Evolutionary conservation across 345 rosid genomes (phyloP).

Genomic region (Limnanthes douglasii): DNA sequence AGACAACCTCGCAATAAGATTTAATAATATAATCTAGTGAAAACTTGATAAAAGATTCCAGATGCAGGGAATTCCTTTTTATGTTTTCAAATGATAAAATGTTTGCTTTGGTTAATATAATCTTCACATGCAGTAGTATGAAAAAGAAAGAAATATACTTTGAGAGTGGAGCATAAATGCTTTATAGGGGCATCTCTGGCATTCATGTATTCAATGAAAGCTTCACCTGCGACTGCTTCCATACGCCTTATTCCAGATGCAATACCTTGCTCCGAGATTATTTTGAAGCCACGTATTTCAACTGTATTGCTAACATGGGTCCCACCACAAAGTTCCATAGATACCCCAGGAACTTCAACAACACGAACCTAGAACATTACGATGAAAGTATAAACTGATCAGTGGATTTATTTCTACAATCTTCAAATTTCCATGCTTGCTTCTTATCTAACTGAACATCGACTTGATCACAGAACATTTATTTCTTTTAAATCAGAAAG

Average conservation of each 20-base stretch:
- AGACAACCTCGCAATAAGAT: too few species aligned
- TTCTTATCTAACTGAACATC: too few species aligned
- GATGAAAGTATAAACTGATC: background rate
- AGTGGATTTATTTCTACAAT: too few species aligned
- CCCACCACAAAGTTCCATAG: constrained; percentile 99
- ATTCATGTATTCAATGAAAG: constrained; percentile 72
- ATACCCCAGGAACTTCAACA: constrained; percentile 96
- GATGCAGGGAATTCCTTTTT: background rate
- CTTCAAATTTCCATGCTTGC: too few species aligned
- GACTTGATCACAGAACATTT: too few species aligned
- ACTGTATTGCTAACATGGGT: constrained; percentile 85
- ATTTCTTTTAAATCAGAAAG: too few species aligned
- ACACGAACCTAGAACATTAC: constrained; percentile 57
- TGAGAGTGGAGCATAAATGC: constrained; percentile 70
- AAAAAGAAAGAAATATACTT: constrained; percentile 27
- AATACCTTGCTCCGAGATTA: constrained; percentile 91
- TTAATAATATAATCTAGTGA: constrained; percentile 1
- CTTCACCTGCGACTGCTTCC: constrained; percentile 97
- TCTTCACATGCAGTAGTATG: background rate
- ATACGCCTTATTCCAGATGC: constrained; percentile 91
- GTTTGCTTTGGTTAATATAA: background rate
- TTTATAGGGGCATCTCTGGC: constrained; percentile 65
- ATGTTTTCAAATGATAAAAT: background rate
- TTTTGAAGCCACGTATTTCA: constrained; percentile 85
- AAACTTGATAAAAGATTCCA: background rate